Base-by-base conservation (phyloP, 2,329 filamentous ascomycete genomes). In the Plectosphaerella plurivora region DNA sequence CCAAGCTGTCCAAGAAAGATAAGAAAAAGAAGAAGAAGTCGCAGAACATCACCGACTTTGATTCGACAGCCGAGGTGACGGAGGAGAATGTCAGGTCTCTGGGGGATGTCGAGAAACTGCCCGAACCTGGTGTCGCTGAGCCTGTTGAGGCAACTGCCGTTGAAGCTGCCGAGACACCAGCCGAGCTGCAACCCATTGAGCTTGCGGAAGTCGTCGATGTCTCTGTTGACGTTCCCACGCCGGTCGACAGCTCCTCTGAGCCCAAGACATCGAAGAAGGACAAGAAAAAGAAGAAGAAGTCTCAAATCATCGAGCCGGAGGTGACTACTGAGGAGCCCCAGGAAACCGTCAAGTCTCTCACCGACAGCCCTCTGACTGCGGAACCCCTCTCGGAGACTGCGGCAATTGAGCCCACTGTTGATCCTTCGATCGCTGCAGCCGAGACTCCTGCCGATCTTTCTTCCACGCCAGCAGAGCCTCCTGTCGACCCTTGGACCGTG, bases 11-110 rank as follows among this genome's bases (percentile, higher is more conserved):
- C n/a, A 44, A 44, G 41, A 63, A 45, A 46, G 54, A 64, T 16
- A 60, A 57, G 53, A 62, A 64, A 54, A 63, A 64, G 51, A 51
- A 55, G 18, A 61, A 60, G 46, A 61, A 61, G 50, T 55, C 57
- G 24, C 58, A 57, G 42, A 59, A 25, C 54, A 36, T 58, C 35
- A 18, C 12, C 18, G 33, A 48, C 20, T 50, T 51, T 22, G 53
- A 59, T 53, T 47, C 52, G 12, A 14, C 33, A 7, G 16, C 45
- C 18, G 46, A 50, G 15, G 46, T 53, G n/a, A 47, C 51, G 15
- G 44, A 57, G 36, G 46, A 16, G 37, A 22, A 51, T 41, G 47
- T 18, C 5, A 50, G 55, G 36, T 48, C 41, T 24, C 45, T 33
- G 28, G 28, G 28, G 2, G 28, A 33, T 33, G 28, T 33, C 11